These are phyloP conservation scores for Yamadazyma mexicana DNA, from an alignment of 1,139 yeast species.

Conservation along the genomic window DNA sequence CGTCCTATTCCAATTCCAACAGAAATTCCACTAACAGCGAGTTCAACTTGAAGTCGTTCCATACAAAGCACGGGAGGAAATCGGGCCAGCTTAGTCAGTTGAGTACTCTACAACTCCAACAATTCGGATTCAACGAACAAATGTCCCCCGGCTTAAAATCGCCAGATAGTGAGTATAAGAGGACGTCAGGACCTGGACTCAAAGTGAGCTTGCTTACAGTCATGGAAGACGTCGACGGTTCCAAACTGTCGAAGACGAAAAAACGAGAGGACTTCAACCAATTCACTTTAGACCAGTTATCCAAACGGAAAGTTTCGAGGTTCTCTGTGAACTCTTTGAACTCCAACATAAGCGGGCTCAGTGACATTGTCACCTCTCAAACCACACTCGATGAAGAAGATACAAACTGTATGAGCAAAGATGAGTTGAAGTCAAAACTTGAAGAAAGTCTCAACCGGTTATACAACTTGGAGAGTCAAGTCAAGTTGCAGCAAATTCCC, in stretches of 20 bases:
- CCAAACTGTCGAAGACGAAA: background rate
- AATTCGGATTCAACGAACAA: background rate
- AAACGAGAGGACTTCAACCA: conserved; percentile 28
- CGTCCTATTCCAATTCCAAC: conserved; percentile 13
- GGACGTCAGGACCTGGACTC: conserved; percentile 37
- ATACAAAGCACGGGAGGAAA: conserved; percentile 15
- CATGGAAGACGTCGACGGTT: conserved; percentile 29
- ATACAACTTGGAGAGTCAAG: conserved; percentile 29
- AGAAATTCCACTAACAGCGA: conserved; percentile 18
- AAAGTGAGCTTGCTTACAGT: conserved; percentile 45
- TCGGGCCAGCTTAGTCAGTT: background rate
- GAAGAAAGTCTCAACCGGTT: conserved; percentile 44
- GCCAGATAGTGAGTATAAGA: conserved; percentile 20
- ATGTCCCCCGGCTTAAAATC: conserved; percentile 5
- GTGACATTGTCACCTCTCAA: conserved; percentile 40
- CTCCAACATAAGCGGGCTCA: conserved; percentile 43
- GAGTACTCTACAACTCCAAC: conserved; percentile 4
- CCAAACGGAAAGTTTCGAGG: conserved; percentile 23
- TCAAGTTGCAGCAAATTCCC: conserved; percentile 1
- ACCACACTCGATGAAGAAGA: conserved; percentile 31
- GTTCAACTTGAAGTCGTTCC: conserved; percentile 40
- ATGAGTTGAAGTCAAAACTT: conserved; percentile 33
- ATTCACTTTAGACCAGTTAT: conserved; percentile 33
- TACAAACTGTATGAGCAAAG: conserved; percentile 27
- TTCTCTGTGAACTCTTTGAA: conserved; percentile 42